These are phyloP conservation scores for Roridomyces roridus DNA, from an alignment of 768 basidiomycete genomes.

Conservation along the genomic window DNA sequence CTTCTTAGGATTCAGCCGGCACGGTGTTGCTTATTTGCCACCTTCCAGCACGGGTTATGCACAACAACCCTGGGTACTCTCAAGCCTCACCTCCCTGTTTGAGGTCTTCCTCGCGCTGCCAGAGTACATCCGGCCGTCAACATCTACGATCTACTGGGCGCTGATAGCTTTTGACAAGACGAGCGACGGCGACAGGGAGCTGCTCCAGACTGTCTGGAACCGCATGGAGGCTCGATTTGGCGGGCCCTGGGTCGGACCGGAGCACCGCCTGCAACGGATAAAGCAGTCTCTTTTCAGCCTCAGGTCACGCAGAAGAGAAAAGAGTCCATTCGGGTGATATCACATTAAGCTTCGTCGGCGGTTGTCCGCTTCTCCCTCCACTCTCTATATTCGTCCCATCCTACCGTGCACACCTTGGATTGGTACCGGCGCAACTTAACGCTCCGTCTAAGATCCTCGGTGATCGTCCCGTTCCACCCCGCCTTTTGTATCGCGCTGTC, in stretches of 20 bases:
- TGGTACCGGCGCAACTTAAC: constrained; percentile 84
- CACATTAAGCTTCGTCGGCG: neutral
- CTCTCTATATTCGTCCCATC: constrained; percentile 77
- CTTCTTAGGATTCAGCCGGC: constrained; percentile 76
- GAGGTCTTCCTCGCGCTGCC: constrained; percentile 68
- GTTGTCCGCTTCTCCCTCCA: constrained; percentile 66
- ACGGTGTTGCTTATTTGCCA: constrained; percentile 44
- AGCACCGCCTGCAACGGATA: constrained; percentile 50
- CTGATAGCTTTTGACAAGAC: constrained; percentile 67
- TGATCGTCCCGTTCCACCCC: constrained; percentile 84
- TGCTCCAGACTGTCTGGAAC: constrained; percentile 63
- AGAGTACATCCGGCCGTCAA: constrained; percentile 45
- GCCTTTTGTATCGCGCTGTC: constrained; percentile 94
- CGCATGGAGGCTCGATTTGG: constrained; percentile 63
- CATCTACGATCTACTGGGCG: constrained; percentile 66
- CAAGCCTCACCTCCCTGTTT: constrained; percentile 63
- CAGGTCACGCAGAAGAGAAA: neutral
- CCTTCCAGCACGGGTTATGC: constrained; percentile 1
- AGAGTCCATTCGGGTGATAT: neutral
- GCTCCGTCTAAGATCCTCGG: constrained; percentile 80
- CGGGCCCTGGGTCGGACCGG: constrained; percentile 47
- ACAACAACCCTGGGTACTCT: constrained; percentile 57
- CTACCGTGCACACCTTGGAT: constrained; percentile 68
- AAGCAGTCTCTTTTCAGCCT: constrained; percentile 38
- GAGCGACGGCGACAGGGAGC: constrained; percentile 54